Evolutionary conservation across 495 filamentous ascomycete genomes (phyloP), one percentile per base, ranked within the genome.

Genomic region (Hypoxylon fuscum): DNA sequence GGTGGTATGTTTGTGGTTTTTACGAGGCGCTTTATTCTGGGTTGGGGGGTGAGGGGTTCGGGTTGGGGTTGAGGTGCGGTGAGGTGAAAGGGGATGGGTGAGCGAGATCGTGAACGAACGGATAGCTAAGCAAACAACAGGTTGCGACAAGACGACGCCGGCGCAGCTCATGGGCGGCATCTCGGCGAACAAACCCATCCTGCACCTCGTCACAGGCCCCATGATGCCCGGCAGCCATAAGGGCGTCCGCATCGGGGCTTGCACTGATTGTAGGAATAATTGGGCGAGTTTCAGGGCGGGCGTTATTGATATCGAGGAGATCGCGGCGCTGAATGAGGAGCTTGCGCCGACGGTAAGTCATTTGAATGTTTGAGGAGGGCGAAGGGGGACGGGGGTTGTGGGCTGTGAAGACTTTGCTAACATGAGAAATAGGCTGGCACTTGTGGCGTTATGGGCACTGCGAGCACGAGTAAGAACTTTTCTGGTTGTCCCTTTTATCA

Each of bases 401-500:
- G n/a, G n/a, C n/a, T n/a, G n/a, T n/a, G n/a, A n/a, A 20, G 11
- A 9, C 8, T 57, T 3, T 54, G 40, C 44, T 44, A 37, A 59
- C 15, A 15, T 45, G 9, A 44, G 11, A 44, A 21, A 17, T 55
- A 87, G 85, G 79, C 80, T 4, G 87, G 87, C 18, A 89, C 87
- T 8, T 89, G 87, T 64, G 87, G 87, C 18, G 87, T 89, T 2
- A 88, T 88, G 86, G 87, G 87, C 10, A 90, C 87, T 8, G 87
- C 87, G 5, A 85, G 81, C 41, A 90, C 87, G 18, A 90, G 61
- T 64, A 12, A 59, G 61, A 1, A 31, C 34, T 6, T 57, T 44
- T n/a, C n/a, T n/a, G n/a, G n/a, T n/a, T n/a, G n/a, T n/a, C n/a
- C n/a, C 47, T 21, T 9, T 20, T n/a, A 17, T 20, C 17, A 18